Evolutionary conservation across 2,329 filamentous ascomycete species (phyloP), one percentile per base, ranked within the genome.

Genomic region (Rachicladosporium sp.): DNA sequence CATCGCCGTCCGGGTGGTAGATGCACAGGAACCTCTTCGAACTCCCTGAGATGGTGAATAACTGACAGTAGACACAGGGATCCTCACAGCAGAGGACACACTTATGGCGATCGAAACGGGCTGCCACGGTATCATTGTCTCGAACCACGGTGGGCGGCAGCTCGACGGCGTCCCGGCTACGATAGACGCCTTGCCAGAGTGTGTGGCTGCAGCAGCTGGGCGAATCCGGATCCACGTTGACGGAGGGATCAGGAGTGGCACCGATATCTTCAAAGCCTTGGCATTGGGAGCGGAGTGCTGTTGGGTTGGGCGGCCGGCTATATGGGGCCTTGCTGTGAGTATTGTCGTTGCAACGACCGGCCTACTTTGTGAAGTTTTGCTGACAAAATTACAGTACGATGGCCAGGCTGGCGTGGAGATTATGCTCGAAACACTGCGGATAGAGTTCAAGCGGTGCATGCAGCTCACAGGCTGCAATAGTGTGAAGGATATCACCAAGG

Each of bases 51-150:
- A 60, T 6, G 64, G 60, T n/a, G n/a, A n/a, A n/a, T n/a, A 70
- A 46, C 62, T 71, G 47, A 27, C 23, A 27, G 23, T 6, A 7
- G 2, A 8, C 8, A 27, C 23, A 27, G 23, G 47, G 31, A 46
- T 65, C 2, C 42, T 57, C 35, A 62, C 56, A 1, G 52, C 56
- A 5, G 61, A 66, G 40, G 66, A 69, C 43, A 62, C 63, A 1
- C 46, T 57, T 10, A 55, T 65, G 23, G 65, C 66, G 4, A 66
- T 77, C 7, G 68, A 79, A 36, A 53, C 67, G 9, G 78, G 76
- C 0, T 72, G 74, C 2, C 73, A 84, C 47, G 81, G 75, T 0
- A 80, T 86, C 35, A 68, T 85, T 1, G 64, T 85, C 2, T 74
- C 70, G 10, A 86, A 86, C 33, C 39, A 41, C 23, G 39, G 39